Evolutionary conservation across 352 stramenopile genomes (phyloP).

Genomic region (Phytophthora fragariae): DNA sequence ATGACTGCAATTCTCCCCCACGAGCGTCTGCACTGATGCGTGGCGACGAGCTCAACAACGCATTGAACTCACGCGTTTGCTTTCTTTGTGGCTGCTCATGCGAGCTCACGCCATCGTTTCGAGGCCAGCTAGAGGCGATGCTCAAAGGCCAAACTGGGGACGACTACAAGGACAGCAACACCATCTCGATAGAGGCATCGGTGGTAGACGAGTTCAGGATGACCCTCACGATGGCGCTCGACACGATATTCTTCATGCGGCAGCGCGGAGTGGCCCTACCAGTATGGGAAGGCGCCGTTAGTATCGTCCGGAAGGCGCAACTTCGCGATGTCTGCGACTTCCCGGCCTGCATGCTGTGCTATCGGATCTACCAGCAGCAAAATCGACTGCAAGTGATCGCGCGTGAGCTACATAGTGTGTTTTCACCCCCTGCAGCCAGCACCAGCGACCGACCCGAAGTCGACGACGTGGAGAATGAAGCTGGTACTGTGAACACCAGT

Average conservation of each 20-base stretch:
- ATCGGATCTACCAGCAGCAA: slow-evolving; percentile 81
- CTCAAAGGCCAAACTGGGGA: slow-evolving; percentile 36
- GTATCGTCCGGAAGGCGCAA: slow-evolving; percentile 45
- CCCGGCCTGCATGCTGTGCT: slow-evolving; percentile 77
- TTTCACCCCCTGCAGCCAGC: slow-evolving; percentile 13
- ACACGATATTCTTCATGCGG: slow-evolving; percentile 72
- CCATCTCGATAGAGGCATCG: slow-evolving; percentile 25
- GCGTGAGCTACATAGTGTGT: slow-evolving; percentile 43
- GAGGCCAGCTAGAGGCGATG: slow-evolving; percentile 50
- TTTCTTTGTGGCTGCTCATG: slow-evolving; percentile 70
- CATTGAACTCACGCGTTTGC: slow-evolving; percentile 41
- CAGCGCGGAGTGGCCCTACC: slow-evolving; percentile 64
- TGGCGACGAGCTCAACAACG: slow-evolving; percentile 24
- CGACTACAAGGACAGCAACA: slow-evolving; percentile 12
- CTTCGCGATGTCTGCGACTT: slow-evolving; percentile 57
- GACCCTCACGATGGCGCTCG: slow-evolving; percentile 81
- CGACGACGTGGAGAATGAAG: background rate
- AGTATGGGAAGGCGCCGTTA: slow-evolving; percentile 67
- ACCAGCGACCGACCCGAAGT: slow-evolving; percentile 6
- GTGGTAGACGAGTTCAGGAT: slow-evolving; percentile 67
- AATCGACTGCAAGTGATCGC: slow-evolving; percentile 55
- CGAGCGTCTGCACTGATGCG: slow-evolving; percentile 11
- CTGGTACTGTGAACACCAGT: background rate
- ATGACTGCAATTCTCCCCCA: slow-evolving; percentile 7
- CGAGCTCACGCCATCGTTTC: slow-evolving; percentile 49